Percentiles rank a stretch among this genome's conserved stretches.
These are phyloP conservation scores for Thermochaetoides thermophila DNA, from an alignment of 495 filamentous ascomycete genomes.

Conservation along the genomic window DNA sequence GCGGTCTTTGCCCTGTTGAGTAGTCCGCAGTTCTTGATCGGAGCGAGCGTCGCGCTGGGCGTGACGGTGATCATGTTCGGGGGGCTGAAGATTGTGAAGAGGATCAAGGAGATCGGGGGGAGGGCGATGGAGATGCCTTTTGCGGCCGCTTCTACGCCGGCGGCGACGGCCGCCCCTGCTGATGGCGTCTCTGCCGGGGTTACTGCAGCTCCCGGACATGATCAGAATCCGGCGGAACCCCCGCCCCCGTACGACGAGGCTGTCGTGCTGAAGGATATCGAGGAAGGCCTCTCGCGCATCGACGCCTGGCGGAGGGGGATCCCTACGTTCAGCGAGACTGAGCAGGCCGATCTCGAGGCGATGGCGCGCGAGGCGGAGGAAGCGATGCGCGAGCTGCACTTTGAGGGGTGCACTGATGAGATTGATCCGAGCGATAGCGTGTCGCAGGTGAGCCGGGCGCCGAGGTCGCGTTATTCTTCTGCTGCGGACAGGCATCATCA, in stretches of 20 bases:
- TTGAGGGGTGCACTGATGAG: conserved; percentile 7
- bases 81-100: conserved; percentile 93
- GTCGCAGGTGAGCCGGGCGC: conserved; percentile 10
- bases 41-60: conserved; percentile 74
- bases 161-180: not conserved
- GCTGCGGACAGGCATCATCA: conserved; percentile 13
- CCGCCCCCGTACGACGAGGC: conserved; percentile 33
- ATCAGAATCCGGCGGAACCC: too few species aligned
- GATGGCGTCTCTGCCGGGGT: conserved; percentile 1
- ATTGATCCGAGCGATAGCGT: conserved; percentile 18
- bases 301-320: conserved; percentile 82
- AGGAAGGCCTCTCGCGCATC: conserved; percentile 49
- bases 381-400: conserved; percentile 30
- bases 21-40: conserved; percentile 84
- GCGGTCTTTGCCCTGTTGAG: conserved; percentile 75
- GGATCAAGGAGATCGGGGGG: conserved; percentile 37
- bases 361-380: conserved; percentile 64
- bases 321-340: conserved; percentile 39
- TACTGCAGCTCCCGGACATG: too few species aligned
- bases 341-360: conserved; percentile 71
- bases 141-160: not conserved
- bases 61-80: conserved; percentile 89
- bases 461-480: conserved; percentile 3
- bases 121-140: conserved; percentile 37
- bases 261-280: conserved; percentile 27